phyloP scores from a whole-genome alignment of 352 stramenopile genomes.

The Globisporangium ultimum region DNA sequence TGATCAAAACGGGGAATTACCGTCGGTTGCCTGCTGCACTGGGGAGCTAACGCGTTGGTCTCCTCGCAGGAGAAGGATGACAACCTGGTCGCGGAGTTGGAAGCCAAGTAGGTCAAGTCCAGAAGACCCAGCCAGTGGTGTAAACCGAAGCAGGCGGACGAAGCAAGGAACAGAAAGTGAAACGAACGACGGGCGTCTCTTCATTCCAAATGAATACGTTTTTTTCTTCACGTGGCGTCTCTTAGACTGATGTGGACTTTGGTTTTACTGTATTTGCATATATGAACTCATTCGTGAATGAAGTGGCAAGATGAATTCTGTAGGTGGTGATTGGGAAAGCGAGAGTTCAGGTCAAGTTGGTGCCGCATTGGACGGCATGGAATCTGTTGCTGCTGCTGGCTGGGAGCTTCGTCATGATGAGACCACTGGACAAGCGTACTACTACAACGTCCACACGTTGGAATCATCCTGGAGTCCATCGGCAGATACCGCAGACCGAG shows the following conservation, averaged over 20 bases:
- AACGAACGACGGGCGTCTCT: no score
- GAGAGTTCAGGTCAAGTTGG: not conserved
- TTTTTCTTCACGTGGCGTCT: no score
- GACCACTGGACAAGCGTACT: constrained; percentile 37
- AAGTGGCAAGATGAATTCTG: no score
- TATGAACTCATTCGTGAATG: no score
- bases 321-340: not conserved
- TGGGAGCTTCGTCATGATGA: constrained; percentile 54
- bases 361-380: not conserved
- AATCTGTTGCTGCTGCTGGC: no score
- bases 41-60: not conserved
- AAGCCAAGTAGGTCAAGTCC: constrained; percentile 47
- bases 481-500: not conserved
- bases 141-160: no score
- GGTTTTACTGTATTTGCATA: no score
- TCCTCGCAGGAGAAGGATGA: constrained; percentile 59
- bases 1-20: not conserved
- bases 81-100: constrained; percentile 50
- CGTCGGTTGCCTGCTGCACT: no score
- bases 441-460: constrained; percentile 45
- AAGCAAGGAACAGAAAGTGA: no score
- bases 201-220: no score
- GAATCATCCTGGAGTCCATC: constrained; percentile 49
- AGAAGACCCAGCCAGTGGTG: not conserved
- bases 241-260: no score